Evolutionary conservation across 805 yeast species (phyloP).

Genomic region (Schizosaccharomyces pombe): DNA sequence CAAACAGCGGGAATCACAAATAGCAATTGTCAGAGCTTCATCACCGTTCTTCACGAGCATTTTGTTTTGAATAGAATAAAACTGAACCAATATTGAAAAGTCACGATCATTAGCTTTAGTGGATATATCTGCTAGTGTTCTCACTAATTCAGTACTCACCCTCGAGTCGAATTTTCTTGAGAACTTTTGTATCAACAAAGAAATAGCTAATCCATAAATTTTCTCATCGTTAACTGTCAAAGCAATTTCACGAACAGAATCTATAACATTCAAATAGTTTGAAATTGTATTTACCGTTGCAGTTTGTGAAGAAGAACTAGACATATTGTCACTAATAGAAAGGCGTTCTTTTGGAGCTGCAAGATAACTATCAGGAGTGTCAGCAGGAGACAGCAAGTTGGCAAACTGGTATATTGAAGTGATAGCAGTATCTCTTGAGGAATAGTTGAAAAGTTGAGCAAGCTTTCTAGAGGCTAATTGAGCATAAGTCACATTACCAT

Average conservation of each 20-base stretch:
- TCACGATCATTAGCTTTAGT: slow-evolving; percentile 12
- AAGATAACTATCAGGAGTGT: slow-evolving; percentile 3
- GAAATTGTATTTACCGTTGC: slow-evolving; percentile 9
- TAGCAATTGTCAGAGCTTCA: background rate
- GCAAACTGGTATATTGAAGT: slow-evolving; percentile 66
- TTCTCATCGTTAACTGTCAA: slow-evolving; percentile 34
- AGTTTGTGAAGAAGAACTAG: slow-evolving; percentile 4
- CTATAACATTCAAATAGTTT: slow-evolving; percentile 41
- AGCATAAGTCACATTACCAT: background rate
- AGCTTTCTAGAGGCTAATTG: background rate
- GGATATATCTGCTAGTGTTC: slow-evolving; percentile 57
- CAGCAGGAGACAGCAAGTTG: slow-evolving; percentile 31
- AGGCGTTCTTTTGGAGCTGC: background rate
- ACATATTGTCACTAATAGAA: slow-evolving; percentile 8
- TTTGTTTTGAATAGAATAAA: background rate
- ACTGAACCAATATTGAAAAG: slow-evolving; percentile 19
- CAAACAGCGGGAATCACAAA: background rate
- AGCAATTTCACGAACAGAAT: slow-evolving; percentile 44
- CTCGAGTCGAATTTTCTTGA: slow-evolving; percentile 34
- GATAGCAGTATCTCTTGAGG: slow-evolving; percentile 57
- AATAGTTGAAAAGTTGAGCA: background rate
- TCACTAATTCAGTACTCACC: slow-evolving; percentile 23
- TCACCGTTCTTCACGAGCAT: background rate
- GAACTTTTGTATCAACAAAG: slow-evolving; percentile 40
- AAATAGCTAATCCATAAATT: slow-evolving; percentile 1